These are phyloP conservation scores for Theileria orientalis DNA, from an alignment of 169 alveolate species.

Conservation along the genomic window DNA sequence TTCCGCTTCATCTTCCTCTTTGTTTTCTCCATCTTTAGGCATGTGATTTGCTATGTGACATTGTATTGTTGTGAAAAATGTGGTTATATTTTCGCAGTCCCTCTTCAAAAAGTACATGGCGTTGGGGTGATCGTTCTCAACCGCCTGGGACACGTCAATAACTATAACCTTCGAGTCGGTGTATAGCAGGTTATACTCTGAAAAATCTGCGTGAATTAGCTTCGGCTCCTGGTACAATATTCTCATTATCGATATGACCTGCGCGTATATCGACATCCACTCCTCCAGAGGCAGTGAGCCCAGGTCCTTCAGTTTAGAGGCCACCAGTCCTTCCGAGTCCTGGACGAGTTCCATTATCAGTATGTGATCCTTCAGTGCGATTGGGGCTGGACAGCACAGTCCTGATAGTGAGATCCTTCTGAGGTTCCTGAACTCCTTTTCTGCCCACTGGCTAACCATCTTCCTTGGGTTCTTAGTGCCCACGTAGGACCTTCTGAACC, in stretches of 20 bases:
- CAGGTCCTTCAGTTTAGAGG: conserved; percentile 68
- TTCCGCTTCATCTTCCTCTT: neutral
- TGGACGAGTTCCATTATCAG: conserved; percentile 96
- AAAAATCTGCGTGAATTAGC: conserved; percentile 98
- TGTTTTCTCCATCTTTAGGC: neutral
- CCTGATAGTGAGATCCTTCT: conserved; percentile 89
- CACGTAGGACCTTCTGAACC: conserved; percentile 95
- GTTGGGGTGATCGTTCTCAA: conserved; percentile 97
- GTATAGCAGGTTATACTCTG: conserved; percentile 93
- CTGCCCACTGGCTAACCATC: conserved; percentile 99
- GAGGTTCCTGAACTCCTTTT: conserved; percentile 96
- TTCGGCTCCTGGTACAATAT: conserved; percentile 89
- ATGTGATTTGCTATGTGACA: neutral
- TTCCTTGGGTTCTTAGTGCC: conserved; percentile 95
- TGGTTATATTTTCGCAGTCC: conserved; percentile 94
- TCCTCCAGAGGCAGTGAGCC: conserved; percentile 53
- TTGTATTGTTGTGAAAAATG: conserved; percentile 84
- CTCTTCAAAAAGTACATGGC: conserved; percentile 96
- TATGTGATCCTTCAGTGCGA: conserved; percentile 91
- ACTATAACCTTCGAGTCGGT: conserved; percentile 83
- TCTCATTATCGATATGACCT: conserved; percentile 87
- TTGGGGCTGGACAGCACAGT: conserved; percentile 92
- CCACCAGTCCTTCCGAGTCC: conserved; percentile 71
- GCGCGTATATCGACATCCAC: conserved; percentile 82
- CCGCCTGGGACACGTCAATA: conserved; percentile 98